phyloP scores from a whole-genome alignment of 305 asterid species.

The Fraxinus sp. region DNA sequence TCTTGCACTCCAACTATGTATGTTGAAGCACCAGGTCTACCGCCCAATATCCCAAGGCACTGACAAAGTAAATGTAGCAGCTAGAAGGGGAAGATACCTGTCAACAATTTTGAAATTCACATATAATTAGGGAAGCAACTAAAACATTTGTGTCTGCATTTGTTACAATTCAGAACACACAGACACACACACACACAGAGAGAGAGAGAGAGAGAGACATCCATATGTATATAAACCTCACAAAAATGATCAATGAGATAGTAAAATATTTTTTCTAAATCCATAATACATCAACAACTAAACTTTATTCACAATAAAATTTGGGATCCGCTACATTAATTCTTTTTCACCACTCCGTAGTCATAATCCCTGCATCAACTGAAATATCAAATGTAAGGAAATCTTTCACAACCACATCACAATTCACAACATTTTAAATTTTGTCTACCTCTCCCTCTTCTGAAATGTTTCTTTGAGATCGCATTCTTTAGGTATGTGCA shows the following conservation, averaged over 20 bases:
- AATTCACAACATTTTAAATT: neutral
- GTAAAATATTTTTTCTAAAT: neutral
- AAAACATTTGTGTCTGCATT: constrained; percentile 3
- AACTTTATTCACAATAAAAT: neutral
- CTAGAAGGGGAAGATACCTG: constrained; percentile 86
- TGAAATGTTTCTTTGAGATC: neutral
- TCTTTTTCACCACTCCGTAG: neutral
- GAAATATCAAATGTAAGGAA: neutral
- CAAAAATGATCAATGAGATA: neutral
- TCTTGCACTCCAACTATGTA: constrained; percentile 92
- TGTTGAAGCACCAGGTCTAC: constrained; percentile 95
- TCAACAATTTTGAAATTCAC: neutral
- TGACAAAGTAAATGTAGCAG: constrained; percentile 78
- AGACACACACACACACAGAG: neutral
- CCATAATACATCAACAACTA: neutral
- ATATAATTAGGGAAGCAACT: neutral
- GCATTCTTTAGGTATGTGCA: neutral
- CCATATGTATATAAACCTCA: neutral
- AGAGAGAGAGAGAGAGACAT: neutral
- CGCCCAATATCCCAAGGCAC: constrained; percentile 93
- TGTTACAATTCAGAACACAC: neutral
- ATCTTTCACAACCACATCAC: neutral
- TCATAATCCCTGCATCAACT: neutral
- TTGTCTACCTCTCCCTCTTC: neutral
- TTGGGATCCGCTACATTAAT: neutral